Evolutionary conservation across 2,329 filamentous ascomycete genomes (phyloP), one percentile per base, ranked within the genome.

Genomic region (Neodidymelliopsis sp.): DNA sequence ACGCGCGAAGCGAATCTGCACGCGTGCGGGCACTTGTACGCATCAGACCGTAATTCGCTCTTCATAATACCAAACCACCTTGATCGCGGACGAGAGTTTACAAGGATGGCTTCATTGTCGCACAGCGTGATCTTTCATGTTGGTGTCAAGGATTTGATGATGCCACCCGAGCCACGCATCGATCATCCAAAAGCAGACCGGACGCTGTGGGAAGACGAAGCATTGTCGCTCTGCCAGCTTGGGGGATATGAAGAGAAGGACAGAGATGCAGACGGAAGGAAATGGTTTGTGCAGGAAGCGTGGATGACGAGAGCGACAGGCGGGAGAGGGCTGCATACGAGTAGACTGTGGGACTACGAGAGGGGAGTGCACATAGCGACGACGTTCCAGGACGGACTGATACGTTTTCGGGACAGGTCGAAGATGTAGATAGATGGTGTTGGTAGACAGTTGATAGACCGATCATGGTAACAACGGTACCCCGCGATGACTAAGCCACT

Each of bases 21-120:
- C 54, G 77, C 81, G 1, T 82, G 79, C 56, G 81, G 80, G 3
- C 82, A 85, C 63, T 70, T 84, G 31, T 84, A 83, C 58, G 78
- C 81, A 0, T 80, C 78, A 24, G 82, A 84, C 56, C 76, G 78
- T 18, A 84, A 84, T 47, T 79, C 78, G 13, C 66, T 84, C 10
- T 78, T 79, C 63, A 66, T 82, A 33, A 75, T 83, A 2, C 73
- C 79, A 2, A 79, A 79, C 16, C 76, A 80, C 12, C 59, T 72
- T 6, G 54, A 53, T 5, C 50, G 52, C 2, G 57, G 55, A 2
- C 31, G 64, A 31, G 59, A 66, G 4, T 70, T 57, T 34, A 64
- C 57, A 3, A 57, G 63, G 8, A 69, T 72, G 60, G 66, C 68
- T 0, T 66, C 59, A 0, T 50, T 72, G 3, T 67, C 65, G 20